These are phyloP conservation scores for Penicillium sclerotigenum DNA, from an alignment of 2,329 filamentous ascomycete genomes.

Conservation along the genomic window DNA sequence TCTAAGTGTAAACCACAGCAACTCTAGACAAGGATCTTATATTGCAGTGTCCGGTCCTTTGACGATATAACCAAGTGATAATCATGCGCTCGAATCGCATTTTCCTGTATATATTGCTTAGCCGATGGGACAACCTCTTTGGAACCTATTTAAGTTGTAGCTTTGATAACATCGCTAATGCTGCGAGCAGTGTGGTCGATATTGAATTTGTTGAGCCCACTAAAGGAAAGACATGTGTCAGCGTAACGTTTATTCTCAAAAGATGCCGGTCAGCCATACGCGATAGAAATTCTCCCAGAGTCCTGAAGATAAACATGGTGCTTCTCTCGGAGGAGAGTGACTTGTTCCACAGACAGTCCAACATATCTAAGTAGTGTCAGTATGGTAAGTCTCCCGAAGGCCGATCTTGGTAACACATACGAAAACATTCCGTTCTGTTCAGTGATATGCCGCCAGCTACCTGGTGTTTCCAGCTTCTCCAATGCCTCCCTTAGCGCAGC, in stretches of 20 bases:
- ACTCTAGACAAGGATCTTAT: neutral
- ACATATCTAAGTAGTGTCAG: slow-evolving; percentile 14
- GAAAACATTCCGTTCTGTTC: slow-evolving; percentile 19
- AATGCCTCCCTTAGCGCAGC: neutral
- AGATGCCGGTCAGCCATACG: neutral
- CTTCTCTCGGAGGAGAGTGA: slow-evolving; percentile 6
- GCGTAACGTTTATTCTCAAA: neutral
- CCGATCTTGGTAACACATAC: neutral
- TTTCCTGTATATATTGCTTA: too few species aligned
- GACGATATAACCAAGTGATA: neutral
- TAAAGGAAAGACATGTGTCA: neutral
- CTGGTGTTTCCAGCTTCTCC: slow-evolving; percentile 15
- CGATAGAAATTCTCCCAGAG: slow-evolving; percentile 16
- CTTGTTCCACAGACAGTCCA: slow-evolving; percentile 12
- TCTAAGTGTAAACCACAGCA: neutral
- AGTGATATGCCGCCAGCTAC: slow-evolving; percentile 13
- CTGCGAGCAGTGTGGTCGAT: slow-evolving; percentile 10
- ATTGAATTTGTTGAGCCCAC: slow-evolving; percentile 16
- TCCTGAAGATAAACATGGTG: slow-evolving; percentile 17
- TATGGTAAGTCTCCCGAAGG: neutral
- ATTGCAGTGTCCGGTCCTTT: neutral
- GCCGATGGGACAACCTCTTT: too few species aligned
- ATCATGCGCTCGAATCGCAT: neutral
- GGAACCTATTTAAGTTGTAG: neutral
- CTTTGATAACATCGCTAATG: slow-evolving; percentile 16